Evolutionary conservation across 495 filamentous ascomycete genomes (phyloP).

Genomic region (Penicillium coffeae): DNA sequence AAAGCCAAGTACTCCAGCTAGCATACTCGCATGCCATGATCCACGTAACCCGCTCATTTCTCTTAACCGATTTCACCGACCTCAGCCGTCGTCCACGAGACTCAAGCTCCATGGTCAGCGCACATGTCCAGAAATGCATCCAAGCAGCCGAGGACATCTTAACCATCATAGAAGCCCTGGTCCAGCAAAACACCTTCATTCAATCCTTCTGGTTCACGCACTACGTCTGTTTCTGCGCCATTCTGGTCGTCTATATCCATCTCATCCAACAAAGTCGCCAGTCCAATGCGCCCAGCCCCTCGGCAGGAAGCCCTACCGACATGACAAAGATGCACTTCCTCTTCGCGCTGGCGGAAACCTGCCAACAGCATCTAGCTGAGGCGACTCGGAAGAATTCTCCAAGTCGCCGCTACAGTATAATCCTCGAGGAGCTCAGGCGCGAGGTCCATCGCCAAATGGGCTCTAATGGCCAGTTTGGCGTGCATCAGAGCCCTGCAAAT

Average conservation of each 20-base stretch:
- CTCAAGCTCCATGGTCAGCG: constrained; percentile 29
- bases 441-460: constrained; percentile 41
- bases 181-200: constrained; percentile 34
- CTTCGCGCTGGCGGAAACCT: constrained; percentile 40
- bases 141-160: constrained; percentile 42
- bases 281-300: constrained; percentile 21
- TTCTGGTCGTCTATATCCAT: constrained; percentile 51
- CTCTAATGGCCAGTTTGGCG: constrained; percentile 9
- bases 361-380: constrained; percentile 46
- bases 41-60: constrained; percentile 52
- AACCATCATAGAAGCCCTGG: constrained; percentile 34
- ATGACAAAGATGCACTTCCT: constrained; percentile 24
- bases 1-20: constrained; percentile 51
- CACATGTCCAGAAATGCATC: constrained; percentile 41
- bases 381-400: constrained; percentile 49
- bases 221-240: constrained; percentile 53
- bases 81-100: constrained; percentile 32
- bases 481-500: not conserved
- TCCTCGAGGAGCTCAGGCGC: constrained; percentile 43
- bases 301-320: constrained; percentile 19
- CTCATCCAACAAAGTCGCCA: constrained; percentile 48
- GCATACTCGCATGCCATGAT: constrained; percentile 53
- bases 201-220: constrained; percentile 52
- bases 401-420: constrained; percentile 49
- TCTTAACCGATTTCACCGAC: constrained; percentile 50